A percentile compares a stretch with the other conserved stretches of the same genome.
Evolutionary conservation across 163 green algal species (phyloP).

Genomic region (Chlorella variabilis): DNA sequence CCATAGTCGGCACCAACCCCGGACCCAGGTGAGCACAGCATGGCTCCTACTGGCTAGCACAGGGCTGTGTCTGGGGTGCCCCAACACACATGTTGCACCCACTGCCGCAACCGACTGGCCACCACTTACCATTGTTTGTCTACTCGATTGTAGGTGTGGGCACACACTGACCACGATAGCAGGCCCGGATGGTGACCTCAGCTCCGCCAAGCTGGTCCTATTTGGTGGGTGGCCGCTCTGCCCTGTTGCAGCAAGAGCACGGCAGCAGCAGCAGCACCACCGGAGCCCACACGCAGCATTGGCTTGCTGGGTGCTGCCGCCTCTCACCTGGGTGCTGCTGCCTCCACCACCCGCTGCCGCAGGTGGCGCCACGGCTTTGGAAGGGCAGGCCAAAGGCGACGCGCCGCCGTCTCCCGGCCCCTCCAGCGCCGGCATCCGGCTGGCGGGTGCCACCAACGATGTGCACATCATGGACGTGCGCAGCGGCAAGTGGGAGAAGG

Average conservation of each 20-base stretch:
- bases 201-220: constrained; percentile 80
- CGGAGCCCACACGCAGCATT: no score
- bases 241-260: neutral
- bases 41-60: no score
- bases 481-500: constrained; percentile 84
- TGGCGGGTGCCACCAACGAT: constrained; percentile 92
- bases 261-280: neutral
- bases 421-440: constrained; percentile 66
- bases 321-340: no score
- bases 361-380: constrained; percentile 95
- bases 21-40: neutral
- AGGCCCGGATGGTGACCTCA: constrained; percentile 76
- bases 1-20: neutral
- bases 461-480: constrained; percentile 94
- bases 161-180: constrained; percentile 95
- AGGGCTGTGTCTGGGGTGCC: no score
- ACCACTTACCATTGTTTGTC: no score
- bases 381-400: constrained; percentile 76
- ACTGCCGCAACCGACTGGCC: no score
- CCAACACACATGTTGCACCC: no score
- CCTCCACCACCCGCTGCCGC: neutral
- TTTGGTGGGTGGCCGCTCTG: constrained; percentile 71
- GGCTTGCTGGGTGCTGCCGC: no score
- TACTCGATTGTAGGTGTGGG: constrained; percentile 76
- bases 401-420: constrained; percentile 36